Evolutionary conservation across 2,329 filamentous ascomycete species (phyloP).

Genomic region (Talaromyces sp.): DNA sequence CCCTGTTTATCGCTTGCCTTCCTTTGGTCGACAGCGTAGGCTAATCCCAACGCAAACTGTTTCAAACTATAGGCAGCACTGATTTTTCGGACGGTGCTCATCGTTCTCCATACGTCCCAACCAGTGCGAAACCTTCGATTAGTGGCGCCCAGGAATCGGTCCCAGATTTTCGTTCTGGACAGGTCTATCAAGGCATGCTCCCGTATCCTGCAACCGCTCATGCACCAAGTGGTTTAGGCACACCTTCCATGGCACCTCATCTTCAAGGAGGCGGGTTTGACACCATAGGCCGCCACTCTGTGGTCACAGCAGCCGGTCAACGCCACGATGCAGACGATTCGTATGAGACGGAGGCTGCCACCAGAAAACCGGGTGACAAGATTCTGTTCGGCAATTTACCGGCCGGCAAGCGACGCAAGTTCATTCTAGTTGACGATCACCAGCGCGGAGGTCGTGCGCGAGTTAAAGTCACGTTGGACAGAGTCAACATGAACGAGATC

Average conservation of each 20-base stretch:
- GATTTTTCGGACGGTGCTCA: slow-evolving; percentile 49
- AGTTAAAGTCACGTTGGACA: slow-evolving; percentile 88
- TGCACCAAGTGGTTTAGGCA: slow-evolving; percentile 52
- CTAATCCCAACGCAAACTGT: slow-evolving; percentile 34
- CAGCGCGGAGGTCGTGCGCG: slow-evolving; percentile 76
- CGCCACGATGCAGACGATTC: slow-evolving; percentile 24
- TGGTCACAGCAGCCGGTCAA: slow-evolving; percentile 31
- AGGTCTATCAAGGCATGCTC: slow-evolving; percentile 70
- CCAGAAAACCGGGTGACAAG: slow-evolving; percentile 46
- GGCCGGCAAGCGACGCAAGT: slow-evolving; percentile 88
- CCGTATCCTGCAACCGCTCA: slow-evolving; percentile 56
- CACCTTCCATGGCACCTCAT: slow-evolving; percentile 60
- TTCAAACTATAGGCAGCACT: slow-evolving; percentile 34
- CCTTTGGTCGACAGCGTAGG: slow-evolving; percentile 37
- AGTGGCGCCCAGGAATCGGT: slow-evolving; percentile 43
- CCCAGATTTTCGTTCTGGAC: slow-evolving; percentile 67
- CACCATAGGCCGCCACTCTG: slow-evolving; percentile 32
- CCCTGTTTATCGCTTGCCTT: slow-evolving; percentile 18
- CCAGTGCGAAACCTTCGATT: slow-evolving; percentile 44
- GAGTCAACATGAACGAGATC: slow-evolving; percentile 91
- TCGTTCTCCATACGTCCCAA: slow-evolving; percentile 59
- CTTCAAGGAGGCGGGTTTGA: slow-evolving; percentile 56
- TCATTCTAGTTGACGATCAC: slow-evolving; percentile 89
- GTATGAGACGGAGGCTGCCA: slow-evolving; percentile 25
- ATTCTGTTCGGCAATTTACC: slow-evolving; percentile 84